Conservation (phyloP, 768 basidiomycete species). For the Russula earlei region DNA sequence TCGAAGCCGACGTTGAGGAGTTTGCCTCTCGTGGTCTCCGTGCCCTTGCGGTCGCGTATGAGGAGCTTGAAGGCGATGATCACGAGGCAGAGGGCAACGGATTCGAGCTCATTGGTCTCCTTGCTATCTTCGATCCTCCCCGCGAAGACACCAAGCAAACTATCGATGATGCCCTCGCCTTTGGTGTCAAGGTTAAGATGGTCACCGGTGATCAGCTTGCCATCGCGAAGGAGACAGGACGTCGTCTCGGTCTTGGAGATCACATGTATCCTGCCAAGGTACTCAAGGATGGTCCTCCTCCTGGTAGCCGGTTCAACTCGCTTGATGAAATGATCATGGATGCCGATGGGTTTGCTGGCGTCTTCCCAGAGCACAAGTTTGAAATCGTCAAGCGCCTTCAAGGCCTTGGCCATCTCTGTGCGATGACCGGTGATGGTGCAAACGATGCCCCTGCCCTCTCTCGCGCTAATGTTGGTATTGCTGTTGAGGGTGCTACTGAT, state of each 20-base stretch:
- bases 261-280: slow-evolving; percentile 99
- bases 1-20: slow-evolving; percentile 94
- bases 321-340: slow-evolving; percentile 99
- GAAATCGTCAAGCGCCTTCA: slow-evolving; percentile 99
- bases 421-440: slow-evolving; percentile 99
- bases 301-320: slow-evolving; percentile 70
- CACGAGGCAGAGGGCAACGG: slow-evolving; percentile 86
- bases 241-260: slow-evolving; percentile 95
- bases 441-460: slow-evolving; percentile 97
- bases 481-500: slow-evolving; percentile 98
- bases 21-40: slow-evolving; percentile 94
- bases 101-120: slow-evolving; percentile 93
- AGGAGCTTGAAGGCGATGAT: slow-evolving; percentile 82
- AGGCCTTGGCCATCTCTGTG: slow-evolving; percentile 89
- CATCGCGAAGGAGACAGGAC: slow-evolving; percentile 98
- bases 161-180: slow-evolving; percentile 90
- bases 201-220: slow-evolving; percentile 99
- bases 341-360: slow-evolving; percentile 97
- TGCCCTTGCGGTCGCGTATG: slow-evolving; percentile 91
- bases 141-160: slow-evolving; percentile 98
- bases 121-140: slow-evolving; percentile 96
- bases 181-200: slow-evolving; percentile 99
- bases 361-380: slow-evolving; percentile 99
- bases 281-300: slow-evolving; percentile 91
- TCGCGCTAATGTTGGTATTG: slow-evolving; percentile 98